A percentile compares a stretch with the other conserved stretches of the same genome.
phyloP scores from a whole-genome alignment of 805 yeast genomes.

The Yarrowia sp. region DNA sequence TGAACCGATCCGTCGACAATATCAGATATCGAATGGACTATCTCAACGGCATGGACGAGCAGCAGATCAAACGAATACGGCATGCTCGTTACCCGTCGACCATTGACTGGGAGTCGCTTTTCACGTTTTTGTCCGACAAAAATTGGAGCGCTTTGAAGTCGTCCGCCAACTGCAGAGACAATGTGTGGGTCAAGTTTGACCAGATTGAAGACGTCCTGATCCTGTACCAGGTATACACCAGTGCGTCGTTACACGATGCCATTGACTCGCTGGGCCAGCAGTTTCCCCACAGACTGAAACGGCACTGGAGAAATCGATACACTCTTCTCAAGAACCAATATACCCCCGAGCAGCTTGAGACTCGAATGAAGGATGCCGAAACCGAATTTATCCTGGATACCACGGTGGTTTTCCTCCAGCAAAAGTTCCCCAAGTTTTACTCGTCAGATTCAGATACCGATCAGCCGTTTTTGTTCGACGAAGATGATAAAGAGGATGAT shows the following conservation, averaged over 20 bases:
- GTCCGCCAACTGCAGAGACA: slow-evolving; percentile 8
- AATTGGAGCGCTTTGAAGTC: slow-evolving; percentile 11
- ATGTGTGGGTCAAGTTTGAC: slow-evolving; percentile 23
- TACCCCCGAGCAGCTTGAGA: slow-evolving; percentile 18
- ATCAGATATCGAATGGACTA: slow-evolving; percentile 8
- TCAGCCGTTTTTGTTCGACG: slow-evolving; percentile 10
- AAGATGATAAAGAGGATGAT: slow-evolving; percentile 32
- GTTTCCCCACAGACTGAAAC: slow-evolving; percentile 23
- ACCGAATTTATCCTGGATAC: neutral
- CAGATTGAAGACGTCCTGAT: slow-evolving; percentile 7
- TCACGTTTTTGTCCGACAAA: slow-evolving; percentile 5
- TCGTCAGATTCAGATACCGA: neutral
- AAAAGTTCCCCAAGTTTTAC: slow-evolving; percentile 15
- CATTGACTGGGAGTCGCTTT: slow-evolving; percentile 32
- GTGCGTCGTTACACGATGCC: slow-evolving; percentile 30
- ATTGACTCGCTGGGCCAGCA: slow-evolving; percentile 15
- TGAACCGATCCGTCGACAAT: slow-evolving; percentile 10
- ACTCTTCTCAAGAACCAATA: slow-evolving; percentile 16
- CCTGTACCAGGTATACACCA: neutral
- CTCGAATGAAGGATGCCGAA: neutral
- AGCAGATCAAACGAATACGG: slow-evolving; percentile 10
- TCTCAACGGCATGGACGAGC: slow-evolving; percentile 9
- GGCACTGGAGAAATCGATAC: slow-evolving; percentile 16
- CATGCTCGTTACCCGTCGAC: slow-evolving; percentile 30
- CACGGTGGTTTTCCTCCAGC: neutral